These are phyloP conservation scores for Phaeosphaeria sp. DNA, from an alignment of 2,329 filamentous ascomycete genomes.

Conservation along the genomic window DNA sequence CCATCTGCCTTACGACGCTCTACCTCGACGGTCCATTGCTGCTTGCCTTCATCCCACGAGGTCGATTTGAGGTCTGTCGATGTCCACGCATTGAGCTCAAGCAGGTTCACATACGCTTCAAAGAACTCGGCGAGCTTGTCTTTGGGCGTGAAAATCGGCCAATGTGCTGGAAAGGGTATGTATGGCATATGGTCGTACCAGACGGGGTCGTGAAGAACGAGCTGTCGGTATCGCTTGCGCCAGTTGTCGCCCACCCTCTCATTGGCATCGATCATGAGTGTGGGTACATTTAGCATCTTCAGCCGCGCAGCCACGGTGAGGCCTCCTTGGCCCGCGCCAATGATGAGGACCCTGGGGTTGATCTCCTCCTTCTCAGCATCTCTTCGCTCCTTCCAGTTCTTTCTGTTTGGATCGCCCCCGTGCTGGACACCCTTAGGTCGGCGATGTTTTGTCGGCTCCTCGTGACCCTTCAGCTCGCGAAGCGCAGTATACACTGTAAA, in stretches of 20 bases:
- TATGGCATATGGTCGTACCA: slow-evolving; percentile 51
- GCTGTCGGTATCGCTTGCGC: slow-evolving; percentile 55
- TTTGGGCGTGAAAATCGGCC: slow-evolving; percentile 43
- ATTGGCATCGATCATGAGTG: slow-evolving; percentile 55
- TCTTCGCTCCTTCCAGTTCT: slow-evolving; percentile 40
- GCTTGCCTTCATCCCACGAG: slow-evolving; percentile 46
- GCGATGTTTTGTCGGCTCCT: slow-evolving; percentile 32
- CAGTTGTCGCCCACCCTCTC: slow-evolving; percentile 55
- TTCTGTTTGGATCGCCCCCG: slow-evolving; percentile 34
- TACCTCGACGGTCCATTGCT: slow-evolving; percentile 49
- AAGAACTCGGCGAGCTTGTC: slow-evolving; percentile 49
- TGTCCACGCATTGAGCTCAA: slow-evolving; percentile 50
- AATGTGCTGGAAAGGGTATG: slow-evolving; percentile 38
- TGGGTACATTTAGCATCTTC: slow-evolving; percentile 51
- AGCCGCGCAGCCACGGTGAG: slow-evolving; percentile 53
- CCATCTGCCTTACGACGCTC: slow-evolving; percentile 31
- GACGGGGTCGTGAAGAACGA: slow-evolving; percentile 51
- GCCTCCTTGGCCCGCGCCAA: slow-evolving; percentile 55
- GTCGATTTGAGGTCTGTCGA: slow-evolving; percentile 47
- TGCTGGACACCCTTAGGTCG: slow-evolving; percentile 39
- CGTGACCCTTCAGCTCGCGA: slow-evolving; percentile 46
- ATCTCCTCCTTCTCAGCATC: slow-evolving; percentile 34
- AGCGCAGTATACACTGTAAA: slow-evolving; percentile 50
- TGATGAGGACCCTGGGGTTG: slow-evolving; percentile 39
- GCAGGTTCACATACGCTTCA: slow-evolving; percentile 45